Evolutionary conservation across 1,139 yeast genomes (phyloP), one percentile per base, ranked within the genome.

Genomic region (Entelexis sorbosivorans): DNA sequence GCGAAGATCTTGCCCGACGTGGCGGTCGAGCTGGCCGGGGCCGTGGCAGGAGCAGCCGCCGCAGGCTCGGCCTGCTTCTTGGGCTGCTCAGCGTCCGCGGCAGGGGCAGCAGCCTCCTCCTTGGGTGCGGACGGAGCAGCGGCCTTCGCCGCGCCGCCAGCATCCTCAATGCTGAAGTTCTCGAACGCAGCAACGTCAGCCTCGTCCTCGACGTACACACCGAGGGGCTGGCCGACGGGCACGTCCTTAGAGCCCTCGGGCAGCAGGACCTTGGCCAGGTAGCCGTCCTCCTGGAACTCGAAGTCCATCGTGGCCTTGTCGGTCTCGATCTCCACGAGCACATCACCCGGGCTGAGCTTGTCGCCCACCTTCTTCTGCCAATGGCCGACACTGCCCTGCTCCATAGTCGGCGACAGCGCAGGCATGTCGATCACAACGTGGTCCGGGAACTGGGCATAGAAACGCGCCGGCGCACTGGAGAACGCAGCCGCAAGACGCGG

Each of bases 271-370:
- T 91, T 86, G 60, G 98, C 97, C 65, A 91, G 74, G 73, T 67
- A 88, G 55, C 98, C 99, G 55, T 93, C 99, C 63, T 93, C 99
- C 73, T 89, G 97, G 75, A 91, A 91, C 72, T 91, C 99, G 64
- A 88, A 91, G 72, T 93, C 99, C 96, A 91, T 91, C 59, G 89
- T 83, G 53, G 99, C 98, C 75, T 91, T 91, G 69, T 91, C 99
- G 60, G 99, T 91, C 73, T 91, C 98, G 60, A 91, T 83, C 70
- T 91, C 98, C 53, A 96, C 96, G 61, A 91, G 78, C 52, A 93
- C 81, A 66, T 89, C 96, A 69, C 98, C 97, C 29, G 96, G 93
- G 28, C 75, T 62, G 61, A 91, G 78, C 68, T 78, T 71, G 66
- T 91, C 97, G 64, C 98, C 98, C 49, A 81, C 87, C 50, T 77